Conservation (phyloP, 2,329 filamentous ascomycete species). For the Cercospora citrullina region DNA sequence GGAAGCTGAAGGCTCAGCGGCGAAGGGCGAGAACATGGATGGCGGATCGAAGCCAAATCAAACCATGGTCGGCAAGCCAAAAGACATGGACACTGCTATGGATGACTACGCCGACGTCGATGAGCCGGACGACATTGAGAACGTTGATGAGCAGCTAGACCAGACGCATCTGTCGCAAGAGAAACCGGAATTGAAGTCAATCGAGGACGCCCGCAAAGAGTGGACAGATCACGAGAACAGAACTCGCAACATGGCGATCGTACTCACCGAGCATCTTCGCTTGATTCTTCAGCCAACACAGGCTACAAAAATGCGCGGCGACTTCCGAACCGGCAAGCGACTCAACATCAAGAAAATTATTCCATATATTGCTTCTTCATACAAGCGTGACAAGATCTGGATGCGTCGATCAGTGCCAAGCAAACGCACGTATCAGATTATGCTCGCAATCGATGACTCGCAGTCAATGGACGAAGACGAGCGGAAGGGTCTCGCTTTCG, state of each 20-base stretch:
- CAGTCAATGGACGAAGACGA: slow-evolving; percentile 86
- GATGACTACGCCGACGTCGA: slow-evolving; percentile 41
- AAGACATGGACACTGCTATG: slow-evolving; percentile 44
- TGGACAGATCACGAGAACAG: slow-evolving; percentile 84
- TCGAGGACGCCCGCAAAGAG: slow-evolving; percentile 65
- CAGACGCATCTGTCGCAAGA: slow-evolving; percentile 64
- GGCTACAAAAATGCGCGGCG: slow-evolving; percentile 92
- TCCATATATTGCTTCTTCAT: slow-evolving; percentile 95
- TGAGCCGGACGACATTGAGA: slow-evolving; percentile 41
- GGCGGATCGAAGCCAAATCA: slow-evolving; percentile 33
- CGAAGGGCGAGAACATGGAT: slow-evolving; percentile 19
- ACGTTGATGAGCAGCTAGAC: slow-evolving; percentile 62
- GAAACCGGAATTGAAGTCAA: slow-evolving; percentile 25
- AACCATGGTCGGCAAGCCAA: slow-evolving; percentile 50
- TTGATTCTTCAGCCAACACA: slow-evolving; percentile 93
- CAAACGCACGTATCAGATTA: slow-evolving; percentile 94
- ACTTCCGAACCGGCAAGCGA: slow-evolving; percentile 95
- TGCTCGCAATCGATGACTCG: slow-evolving; percentile 95
- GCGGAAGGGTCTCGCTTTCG: slow-evolving; percentile 79
- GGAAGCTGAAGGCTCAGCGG: slow-evolving; percentile 30
- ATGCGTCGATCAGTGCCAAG: slow-evolving; percentile 89
- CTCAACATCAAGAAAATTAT: slow-evolving; percentile 99
- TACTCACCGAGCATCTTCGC: slow-evolving; percentile 89
- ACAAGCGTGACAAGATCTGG: slow-evolving; percentile 99
- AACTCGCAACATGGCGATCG: slow-evolving; percentile 82